phyloP scores from a whole-genome alignment of 1,284 basidiomycete species.

The Coniophora puteana region DNA sequence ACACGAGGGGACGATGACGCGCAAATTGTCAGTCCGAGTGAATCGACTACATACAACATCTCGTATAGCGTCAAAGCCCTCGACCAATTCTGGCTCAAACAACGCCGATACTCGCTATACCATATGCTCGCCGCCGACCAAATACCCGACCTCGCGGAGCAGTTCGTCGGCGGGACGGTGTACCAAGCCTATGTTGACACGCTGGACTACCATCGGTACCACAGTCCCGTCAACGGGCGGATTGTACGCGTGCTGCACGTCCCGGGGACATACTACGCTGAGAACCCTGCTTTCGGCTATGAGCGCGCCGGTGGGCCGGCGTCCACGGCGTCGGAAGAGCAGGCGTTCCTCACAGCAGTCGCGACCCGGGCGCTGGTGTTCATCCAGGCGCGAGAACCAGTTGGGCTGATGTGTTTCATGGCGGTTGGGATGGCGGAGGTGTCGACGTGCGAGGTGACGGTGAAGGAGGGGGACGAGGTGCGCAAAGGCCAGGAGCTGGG shows the following conservation, averaged over 20 bases:
- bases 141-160: conserved; percentile 7
- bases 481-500: conserved; percentile 39
- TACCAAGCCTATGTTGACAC: conserved; percentile 52
- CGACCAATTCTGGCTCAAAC: conserved; percentile 46
- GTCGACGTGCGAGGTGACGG: conserved; percentile 40
- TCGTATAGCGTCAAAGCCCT: conserved; percentile 27
- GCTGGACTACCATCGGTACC: conserved; percentile 52
- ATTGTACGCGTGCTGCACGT: conserved; percentile 37
- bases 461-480: conserved; percentile 25
- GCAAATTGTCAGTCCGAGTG: conserved; percentile 42
- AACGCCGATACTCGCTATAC: conserved; percentile 38
- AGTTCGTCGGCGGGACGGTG: conserved; percentile 47
- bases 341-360: conserved; percentile 13
- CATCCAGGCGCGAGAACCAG: conserved; percentile 45
- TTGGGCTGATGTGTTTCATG: conserved; percentile 48
- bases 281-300: conserved; percentile 20
- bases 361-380: conserved; percentile 48
- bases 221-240: conserved; percentile 45
- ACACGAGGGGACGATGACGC: conserved; percentile 25
- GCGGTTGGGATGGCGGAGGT: conserved; percentile 56
- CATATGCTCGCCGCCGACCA: conserved; percentile 30
- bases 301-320: conserved; percentile 1
- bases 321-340: conserved; percentile 4
- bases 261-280: conserved; percentile 50
- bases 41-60: conserved; percentile 39